Conservation (phyloP, 2,329 filamentous ascomycete genomes). For the Capronia epimyces region DNA sequence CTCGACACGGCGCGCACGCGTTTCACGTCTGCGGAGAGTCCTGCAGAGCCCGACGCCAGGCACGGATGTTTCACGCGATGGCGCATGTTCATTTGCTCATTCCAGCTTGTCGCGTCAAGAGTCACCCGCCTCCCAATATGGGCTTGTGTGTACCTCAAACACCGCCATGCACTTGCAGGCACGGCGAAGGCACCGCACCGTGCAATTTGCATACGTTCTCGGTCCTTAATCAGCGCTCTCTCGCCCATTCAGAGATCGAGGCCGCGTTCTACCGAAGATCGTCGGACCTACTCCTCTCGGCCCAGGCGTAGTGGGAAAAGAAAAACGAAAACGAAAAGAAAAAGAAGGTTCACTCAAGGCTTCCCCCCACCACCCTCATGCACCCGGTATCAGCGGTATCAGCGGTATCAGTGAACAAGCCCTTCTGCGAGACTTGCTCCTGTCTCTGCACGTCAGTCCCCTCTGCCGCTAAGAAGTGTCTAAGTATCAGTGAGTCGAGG, state of each 20-base stretch:
- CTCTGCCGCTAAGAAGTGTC: neutral
- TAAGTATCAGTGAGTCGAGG: neutral
- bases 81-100: neutral
- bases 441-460: neutral
- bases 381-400: too few relatives aligned
- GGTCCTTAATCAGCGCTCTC: constrained; percentile 11
- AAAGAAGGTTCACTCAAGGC: neutral
- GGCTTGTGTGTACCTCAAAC: neutral
- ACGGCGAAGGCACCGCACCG: too few relatives aligned
- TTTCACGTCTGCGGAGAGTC: constrained; percentile 14
- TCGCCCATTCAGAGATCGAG: constrained; percentile 5
- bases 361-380: neutral
- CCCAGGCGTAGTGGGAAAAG: neutral
- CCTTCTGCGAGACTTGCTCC: neutral
- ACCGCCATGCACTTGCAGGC: too few relatives aligned
- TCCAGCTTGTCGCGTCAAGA: neutral
- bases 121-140: neutral
- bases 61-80: constrained; percentile 13
- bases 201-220: too few relatives aligned
- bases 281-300: neutral
- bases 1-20: constrained; percentile 3
- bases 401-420: neutral
- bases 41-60: neutral
- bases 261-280: too few relatives aligned
- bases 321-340: neutral